Conservation (phyloP, 2,329 filamentous ascomycete species). For the Calonectria leucothoes region DNA sequence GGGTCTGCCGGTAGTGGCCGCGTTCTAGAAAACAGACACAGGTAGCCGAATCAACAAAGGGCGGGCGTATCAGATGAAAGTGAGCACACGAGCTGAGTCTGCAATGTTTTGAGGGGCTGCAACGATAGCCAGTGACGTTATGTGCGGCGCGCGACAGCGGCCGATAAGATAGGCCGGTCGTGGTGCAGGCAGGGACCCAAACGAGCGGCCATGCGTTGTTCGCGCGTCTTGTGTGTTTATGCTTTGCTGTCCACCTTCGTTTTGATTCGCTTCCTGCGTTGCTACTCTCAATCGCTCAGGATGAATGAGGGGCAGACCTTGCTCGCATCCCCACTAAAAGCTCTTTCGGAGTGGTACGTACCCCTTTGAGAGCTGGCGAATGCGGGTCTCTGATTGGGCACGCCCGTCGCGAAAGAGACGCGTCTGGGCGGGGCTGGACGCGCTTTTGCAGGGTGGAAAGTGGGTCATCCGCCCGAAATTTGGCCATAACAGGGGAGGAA, state of each 20-base stretch:
- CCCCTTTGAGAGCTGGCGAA: background rate
- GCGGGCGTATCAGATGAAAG: conserved; percentile 10
- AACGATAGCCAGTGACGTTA: conserved; percentile 14
- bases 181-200: conserved; percentile 1
- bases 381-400: conserved; percentile 37
- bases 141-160: background rate
- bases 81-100: conserved; percentile 18
- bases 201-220: conserved; percentile 13
- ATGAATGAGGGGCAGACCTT: conserved; percentile 8
- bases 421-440: conserved; percentile 37
- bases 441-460: conserved; percentile 34
- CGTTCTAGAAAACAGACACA: conserved; percentile 8
- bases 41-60: conserved; percentile 17
- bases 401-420: conserved; percentile 44
- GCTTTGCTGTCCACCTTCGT: conserved; percentile 24
- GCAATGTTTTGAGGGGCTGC: conserved; percentile 12
- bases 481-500: conserved; percentile 30
- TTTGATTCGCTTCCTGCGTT: conserved; percentile 8
- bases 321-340: background rate
- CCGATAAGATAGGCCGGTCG: conserved; percentile 20
- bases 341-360: conserved; percentile 8
- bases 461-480: conserved; percentile 29
- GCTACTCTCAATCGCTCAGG: background rate
- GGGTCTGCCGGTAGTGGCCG: conserved; percentile 13
- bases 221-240: conserved; percentile 17